phyloP scores from a whole-genome alignment of 306 rosid genomes.

The Vigna angularis region DNA sequence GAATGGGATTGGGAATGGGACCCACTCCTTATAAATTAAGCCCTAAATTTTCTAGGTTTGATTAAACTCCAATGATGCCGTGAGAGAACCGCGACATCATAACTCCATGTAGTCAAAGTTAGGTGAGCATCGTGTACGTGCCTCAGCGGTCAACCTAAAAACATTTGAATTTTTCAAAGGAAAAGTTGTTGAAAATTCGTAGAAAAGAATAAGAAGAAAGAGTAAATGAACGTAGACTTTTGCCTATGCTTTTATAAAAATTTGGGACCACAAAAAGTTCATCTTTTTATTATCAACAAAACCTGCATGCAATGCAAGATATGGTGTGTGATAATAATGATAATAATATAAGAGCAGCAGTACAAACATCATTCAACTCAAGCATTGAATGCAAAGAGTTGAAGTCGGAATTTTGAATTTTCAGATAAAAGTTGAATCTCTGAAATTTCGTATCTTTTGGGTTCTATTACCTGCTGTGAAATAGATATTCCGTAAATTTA shows the following conservation, averaged over 20 bases:
- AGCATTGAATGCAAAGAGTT: background rate
- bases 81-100: constrained; percentile 20
- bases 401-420: constrained; percentile 23
- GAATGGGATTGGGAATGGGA: constrained; percentile 1
- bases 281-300: background rate
- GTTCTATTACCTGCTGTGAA: constrained; percentile 19
- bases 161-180: constrained; percentile 39
- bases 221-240: constrained; percentile 9
- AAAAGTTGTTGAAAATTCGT: constrained; percentile 9
- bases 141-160: constrained; percentile 50
- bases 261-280: background rate
- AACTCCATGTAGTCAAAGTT: constrained; percentile 49
- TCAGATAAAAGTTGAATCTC: constrained; percentile 14
- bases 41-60: background rate
- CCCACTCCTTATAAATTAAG: constrained; percentile 19
- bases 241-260: background rate
- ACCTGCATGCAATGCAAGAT: background rate
- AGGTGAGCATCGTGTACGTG: constrained; percentile 26
- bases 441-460: constrained; percentile 34
- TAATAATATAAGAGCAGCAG: background rate
- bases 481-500: constrained; percentile 31
- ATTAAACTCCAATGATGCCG: constrained; percentile 21
- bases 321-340: background rate
- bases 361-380: background rate
- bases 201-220: background rate